Conservation (phyloP, 148 eudicot species). For the Dianthus caryophyllus region DNA sequence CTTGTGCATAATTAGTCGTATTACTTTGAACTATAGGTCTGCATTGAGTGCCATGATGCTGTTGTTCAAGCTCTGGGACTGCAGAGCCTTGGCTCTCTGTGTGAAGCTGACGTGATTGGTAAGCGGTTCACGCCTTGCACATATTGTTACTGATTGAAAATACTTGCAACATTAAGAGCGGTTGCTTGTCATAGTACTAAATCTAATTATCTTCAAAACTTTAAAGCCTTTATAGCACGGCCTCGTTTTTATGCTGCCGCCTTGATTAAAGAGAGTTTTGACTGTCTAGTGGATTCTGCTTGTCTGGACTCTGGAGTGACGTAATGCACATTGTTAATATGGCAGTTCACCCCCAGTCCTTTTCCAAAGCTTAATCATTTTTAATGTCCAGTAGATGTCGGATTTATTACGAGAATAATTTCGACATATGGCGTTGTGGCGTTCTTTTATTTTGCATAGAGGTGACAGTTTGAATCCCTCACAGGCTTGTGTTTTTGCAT, state of each 20-base stretch:
- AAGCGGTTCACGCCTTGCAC: conserved; percentile 15
- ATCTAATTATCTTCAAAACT: too few relatives aligned
- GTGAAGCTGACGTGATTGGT: conserved; percentile 98
- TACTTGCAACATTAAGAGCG: background rate
- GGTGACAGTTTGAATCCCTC: background rate
- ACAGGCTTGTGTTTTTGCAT: background rate
- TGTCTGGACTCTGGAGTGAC: background rate
- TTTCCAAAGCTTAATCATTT: background rate
- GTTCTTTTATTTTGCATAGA: background rate
- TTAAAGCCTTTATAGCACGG: too few relatives aligned
- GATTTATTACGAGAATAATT: background rate
- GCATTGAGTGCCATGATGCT: conserved; percentile 76
- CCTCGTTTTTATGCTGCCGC: too few relatives aligned
- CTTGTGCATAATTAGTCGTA: conserved; percentile 17
- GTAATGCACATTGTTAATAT: background rate
- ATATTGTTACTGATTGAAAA: background rate
- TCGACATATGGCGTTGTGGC: too few relatives aligned
- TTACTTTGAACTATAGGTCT: conserved; percentile 45
- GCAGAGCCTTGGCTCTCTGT: conserved; percentile 79
- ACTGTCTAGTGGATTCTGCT: background rate
- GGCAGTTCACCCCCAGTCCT: background rate
- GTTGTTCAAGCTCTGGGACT: conserved; percentile 68
- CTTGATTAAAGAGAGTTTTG: background rate
- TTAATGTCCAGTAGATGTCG: too few relatives aligned
- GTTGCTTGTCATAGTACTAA: background rate